Percentiles rank a stretch among this genome's conserved stretches.
Conservation (phyloP, 2,329 filamentous ascomycete genomes). For the Bimuria novae-zelandiae region DNA sequence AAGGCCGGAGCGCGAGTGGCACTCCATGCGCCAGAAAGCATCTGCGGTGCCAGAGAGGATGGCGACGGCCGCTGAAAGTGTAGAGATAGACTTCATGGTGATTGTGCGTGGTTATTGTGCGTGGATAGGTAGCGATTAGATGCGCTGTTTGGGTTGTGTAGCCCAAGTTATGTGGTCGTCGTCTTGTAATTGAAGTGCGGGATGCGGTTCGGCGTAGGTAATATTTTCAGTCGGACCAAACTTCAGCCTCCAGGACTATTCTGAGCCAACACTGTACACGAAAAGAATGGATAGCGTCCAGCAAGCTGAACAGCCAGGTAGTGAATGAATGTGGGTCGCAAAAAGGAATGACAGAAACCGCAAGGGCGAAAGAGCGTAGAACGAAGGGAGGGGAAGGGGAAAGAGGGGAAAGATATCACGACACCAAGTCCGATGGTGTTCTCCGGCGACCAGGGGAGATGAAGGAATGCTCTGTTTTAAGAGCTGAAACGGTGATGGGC, state of each 20-base stretch:
- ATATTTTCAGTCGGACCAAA: conserved; percentile 15
- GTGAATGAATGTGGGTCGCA: conserved; percentile 31
- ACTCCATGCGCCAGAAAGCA: conserved; percentile 73
- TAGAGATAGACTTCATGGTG: conserved; percentile 39
- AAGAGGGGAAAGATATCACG: conserved; percentile 34
- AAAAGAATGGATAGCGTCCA: conserved; percentile 31
- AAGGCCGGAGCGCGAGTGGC: conserved; percentile 63
- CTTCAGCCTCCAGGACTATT: conserved; percentile 30
- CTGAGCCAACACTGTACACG: too few relatives aligned
- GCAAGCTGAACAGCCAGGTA: conserved; percentile 25
- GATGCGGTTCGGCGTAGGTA: conserved; percentile 6
- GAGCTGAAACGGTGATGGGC: conserved; percentile 41
- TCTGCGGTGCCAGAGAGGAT: conserved; percentile 53
- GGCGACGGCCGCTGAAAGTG: conserved; percentile 34
- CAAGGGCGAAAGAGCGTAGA: conserved; percentile 28
- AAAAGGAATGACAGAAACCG: conserved; percentile 37
- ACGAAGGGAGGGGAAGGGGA: conserved; percentile 24
- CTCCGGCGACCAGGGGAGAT: conserved; percentile 35
- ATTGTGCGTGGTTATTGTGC: background rate
- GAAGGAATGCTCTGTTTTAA: conserved; percentile 46
- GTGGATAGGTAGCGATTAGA: conserved; percentile 4
- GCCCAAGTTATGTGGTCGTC: too few relatives aligned
- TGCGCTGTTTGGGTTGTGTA: background rate
- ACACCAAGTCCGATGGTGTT: conserved; percentile 29
- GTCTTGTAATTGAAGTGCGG: background rate